Percentiles rank a stretch among this genome's conserved stretches.
Evolutionary conservation across 306 rosid genomes (phyloP).

Genomic region (Fagus crenata): DNA sequence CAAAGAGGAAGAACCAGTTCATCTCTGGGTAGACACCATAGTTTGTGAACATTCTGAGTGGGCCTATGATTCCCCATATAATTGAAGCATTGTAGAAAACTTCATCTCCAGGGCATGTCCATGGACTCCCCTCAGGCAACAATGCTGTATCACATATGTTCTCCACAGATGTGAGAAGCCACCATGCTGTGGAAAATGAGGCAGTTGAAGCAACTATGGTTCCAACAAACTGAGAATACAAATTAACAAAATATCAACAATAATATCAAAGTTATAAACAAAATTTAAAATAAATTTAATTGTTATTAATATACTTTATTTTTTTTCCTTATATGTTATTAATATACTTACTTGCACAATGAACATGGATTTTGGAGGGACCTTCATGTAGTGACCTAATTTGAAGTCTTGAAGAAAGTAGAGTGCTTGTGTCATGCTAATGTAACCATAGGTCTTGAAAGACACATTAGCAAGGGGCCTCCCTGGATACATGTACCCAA

Average conservation of each 20-base stretch:
- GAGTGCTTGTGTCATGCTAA: slow-evolving; percentile 77
- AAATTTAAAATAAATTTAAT: not conserved
- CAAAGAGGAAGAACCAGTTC: slow-evolving; percentile 72
- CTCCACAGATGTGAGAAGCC: slow-evolving; percentile 48
- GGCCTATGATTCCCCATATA: slow-evolving; percentile 81
- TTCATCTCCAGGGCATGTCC: slow-evolving; percentile 69
- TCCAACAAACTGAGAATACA: slow-evolving; percentile 45
- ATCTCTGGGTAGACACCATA: slow-evolving; percentile 48
- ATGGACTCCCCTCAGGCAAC: slow-evolving; percentile 63
- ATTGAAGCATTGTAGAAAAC: slow-evolving; percentile 78
- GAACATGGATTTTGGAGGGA: slow-evolving; percentile 80
- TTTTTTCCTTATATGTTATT: not conserved
- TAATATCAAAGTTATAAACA: not conserved
- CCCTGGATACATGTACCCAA: slow-evolving; percentile 78
- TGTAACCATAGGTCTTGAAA: slow-evolving; percentile 82
- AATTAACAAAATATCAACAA: not conserved
- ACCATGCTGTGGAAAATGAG: slow-evolving; percentile 75
- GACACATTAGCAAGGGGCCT: slow-evolving; percentile 80
- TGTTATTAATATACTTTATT: not conserved
- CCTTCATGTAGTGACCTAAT: slow-evolving; percentile 85
- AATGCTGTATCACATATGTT: slow-evolving; percentile 46
- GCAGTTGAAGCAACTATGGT: slow-evolving; percentile 50
- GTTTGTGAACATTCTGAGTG: slow-evolving; percentile 55
- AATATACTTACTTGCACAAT: slow-evolving; percentile 50
- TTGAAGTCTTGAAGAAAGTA: slow-evolving; percentile 59